Conservation (phyloP, 2,329 filamentous ascomycete species). For the Chaetomium globosum region DNA sequence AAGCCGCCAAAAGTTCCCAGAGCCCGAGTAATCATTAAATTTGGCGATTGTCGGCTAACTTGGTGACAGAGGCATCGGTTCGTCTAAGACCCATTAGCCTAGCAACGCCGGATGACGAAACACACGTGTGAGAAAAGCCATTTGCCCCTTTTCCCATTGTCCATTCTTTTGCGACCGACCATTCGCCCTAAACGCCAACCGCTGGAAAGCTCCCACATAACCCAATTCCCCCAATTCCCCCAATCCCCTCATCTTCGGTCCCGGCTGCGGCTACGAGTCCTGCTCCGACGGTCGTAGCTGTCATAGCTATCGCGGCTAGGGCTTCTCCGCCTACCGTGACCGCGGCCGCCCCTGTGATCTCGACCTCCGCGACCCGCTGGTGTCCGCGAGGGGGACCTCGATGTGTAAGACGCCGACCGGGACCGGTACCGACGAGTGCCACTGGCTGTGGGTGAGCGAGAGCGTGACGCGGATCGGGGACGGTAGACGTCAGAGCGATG, state of each 20-base stretch:
- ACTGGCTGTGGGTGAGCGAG: conserved; percentile 47
- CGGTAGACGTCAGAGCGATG: conserved; percentile 61
- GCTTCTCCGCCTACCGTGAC: conserved; percentile 47
- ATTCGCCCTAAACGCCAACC: conserved; percentile 23
- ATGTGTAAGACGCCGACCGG: conserved; percentile 40
- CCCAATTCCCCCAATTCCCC: neutral
- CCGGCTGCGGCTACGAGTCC: conserved; percentile 31
- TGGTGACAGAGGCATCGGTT: neutral
- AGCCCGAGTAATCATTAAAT: neutral
- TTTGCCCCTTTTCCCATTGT: conserved; percentile 23
- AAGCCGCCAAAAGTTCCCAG: neutral
- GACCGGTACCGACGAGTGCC: conserved; percentile 49
- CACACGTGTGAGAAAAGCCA: conserved; percentile 11
- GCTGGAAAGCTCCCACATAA: conserved; percentile 3
- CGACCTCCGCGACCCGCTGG: conserved; percentile 41
- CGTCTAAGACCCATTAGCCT: conserved; percentile 34
- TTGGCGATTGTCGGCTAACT: neutral
- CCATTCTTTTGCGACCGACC: conserved; percentile 15
- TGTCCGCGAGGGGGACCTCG: conserved; percentile 39
- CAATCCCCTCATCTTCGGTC: conserved; percentile 20
- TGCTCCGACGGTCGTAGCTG: conserved; percentile 44
- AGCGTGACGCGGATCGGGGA: conserved; percentile 60
- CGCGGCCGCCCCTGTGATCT: conserved; percentile 38
- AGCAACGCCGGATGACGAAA: conserved; percentile 28
- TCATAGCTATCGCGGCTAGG: conserved; percentile 53